phyloP scores from a whole-genome alignment of 345 rosid species.

The Eucalyptus albens region DNA sequence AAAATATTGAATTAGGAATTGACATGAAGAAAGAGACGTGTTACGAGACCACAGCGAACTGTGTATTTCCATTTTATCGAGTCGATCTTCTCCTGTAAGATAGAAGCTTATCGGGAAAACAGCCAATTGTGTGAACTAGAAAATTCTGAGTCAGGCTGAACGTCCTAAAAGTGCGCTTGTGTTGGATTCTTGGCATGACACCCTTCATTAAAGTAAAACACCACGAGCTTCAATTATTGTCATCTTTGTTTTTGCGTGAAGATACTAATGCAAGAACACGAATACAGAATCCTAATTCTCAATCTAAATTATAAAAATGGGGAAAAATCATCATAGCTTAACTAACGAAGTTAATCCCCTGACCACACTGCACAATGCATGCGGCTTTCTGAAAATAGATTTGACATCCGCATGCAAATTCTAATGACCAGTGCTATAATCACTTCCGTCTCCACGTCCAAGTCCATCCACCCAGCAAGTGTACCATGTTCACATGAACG shows the following conservation, averaged over 20 bases:
- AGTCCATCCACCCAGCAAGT: neutral
- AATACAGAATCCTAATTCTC: neutral
- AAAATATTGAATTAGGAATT: neutral
- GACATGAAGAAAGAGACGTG: neutral
- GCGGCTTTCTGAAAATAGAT: neutral
- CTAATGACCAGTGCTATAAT: neutral
- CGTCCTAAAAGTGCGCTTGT: neutral
- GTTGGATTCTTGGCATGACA: neutral
- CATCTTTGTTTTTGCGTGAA: neutral
- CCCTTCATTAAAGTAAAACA: neutral
- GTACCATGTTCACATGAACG: neutral
- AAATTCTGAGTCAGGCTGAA: neutral
- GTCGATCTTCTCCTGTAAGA: neutral
- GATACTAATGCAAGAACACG: neutral
- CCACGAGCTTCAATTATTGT: neutral
- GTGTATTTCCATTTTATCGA: neutral
- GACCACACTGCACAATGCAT: neutral
- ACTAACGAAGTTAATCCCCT: neutral
- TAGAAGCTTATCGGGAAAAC: neutral
- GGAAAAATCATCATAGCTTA: neutral
- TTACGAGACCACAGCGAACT: neutral
- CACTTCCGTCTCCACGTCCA: neutral
- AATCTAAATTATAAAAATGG: neutral
- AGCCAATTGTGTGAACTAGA: neutral
- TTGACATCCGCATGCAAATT: neutral